Evolutionary conservation across 2,329 filamentous ascomycete species (phyloP).

Genomic region (Dendryphion nanum): DNA sequence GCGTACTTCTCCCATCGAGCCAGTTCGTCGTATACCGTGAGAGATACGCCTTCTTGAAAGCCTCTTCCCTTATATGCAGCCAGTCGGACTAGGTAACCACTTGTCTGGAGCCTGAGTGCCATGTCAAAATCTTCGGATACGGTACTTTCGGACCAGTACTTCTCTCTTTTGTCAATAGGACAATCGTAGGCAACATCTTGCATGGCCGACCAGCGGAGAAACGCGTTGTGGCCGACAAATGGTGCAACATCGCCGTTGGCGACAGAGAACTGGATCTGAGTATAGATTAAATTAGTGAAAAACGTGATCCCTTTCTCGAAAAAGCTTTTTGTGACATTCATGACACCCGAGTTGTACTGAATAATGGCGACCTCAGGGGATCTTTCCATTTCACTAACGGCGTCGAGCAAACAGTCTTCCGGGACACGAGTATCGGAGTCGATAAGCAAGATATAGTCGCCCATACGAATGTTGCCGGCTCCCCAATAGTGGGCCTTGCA

Average conservation of each 20-base stretch:
- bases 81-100: slow-evolving; percentile 66
- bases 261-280: slow-evolving; percentile 68
- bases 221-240: slow-evolving; percentile 76
- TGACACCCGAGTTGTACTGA: slow-evolving; percentile 67
- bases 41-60: slow-evolving; percentile 71
- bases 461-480: slow-evolving; percentile 80
- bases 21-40: slow-evolving; percentile 72
- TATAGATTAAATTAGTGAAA: slow-evolving; percentile 78
- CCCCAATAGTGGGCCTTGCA: slow-evolving; percentile 69
- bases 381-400: slow-evolving; percentile 78
- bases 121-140: slow-evolving; percentile 81
- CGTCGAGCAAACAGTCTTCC: slow-evolving; percentile 72
- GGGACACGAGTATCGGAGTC: slow-evolving; percentile 47
- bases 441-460: slow-evolving; percentile 77
- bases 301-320: slow-evolving; percentile 78
- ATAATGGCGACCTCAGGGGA: slow-evolving; percentile 76
- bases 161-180: slow-evolving; percentile 54
- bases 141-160: slow-evolving; percentile 73
- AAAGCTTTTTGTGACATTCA: slow-evolving; percentile 70
- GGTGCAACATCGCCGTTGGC: slow-evolving; percentile 70
- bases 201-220: slow-evolving; percentile 67
- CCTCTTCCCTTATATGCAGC: slow-evolving; percentile 67
- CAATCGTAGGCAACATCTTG: slow-evolving; percentile 54
- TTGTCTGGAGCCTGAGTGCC: slow-evolving; percentile 67
- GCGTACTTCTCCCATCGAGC: slow-evolving; percentile 71